Conservation (phyloP, 345 rosid species). For the Psidium friedrichsthalianum region DNA sequence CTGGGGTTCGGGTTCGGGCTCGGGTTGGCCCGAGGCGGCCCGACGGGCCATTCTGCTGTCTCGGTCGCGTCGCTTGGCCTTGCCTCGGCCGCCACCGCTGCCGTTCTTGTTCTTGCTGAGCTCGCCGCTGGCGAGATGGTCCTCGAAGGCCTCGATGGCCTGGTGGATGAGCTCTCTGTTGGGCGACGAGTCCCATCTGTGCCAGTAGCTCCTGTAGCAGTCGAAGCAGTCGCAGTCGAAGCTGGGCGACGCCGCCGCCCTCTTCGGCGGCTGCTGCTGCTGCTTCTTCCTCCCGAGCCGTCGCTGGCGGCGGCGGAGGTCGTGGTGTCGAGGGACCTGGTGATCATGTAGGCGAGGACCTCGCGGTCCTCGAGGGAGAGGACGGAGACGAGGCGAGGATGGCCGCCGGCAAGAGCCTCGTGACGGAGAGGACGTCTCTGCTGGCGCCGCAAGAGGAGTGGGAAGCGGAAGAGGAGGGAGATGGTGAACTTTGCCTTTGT, state of each 20-base stretch:
- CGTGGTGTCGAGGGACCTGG: conserved; percentile 46
- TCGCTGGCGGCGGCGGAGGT: conserved; percentile 14
- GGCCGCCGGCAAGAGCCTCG: conserved; percentile 66
- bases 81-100: conserved; percentile 28
- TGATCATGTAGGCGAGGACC: conserved; percentile 83
- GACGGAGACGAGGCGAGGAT: conserved; percentile 51
- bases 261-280: background rate
- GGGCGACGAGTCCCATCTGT: conserved; percentile 81
- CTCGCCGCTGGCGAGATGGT: conserved; percentile 36
- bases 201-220: conserved; percentile 86
- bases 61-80: conserved; percentile 1
- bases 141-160: conserved; percentile 81
- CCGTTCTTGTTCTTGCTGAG: conserved; percentile 21
- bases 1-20: background rate
- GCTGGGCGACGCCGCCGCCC: conserved; percentile 21
- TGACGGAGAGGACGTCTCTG: conserved; percentile 32
- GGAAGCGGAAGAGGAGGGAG: conserved; percentile 19
- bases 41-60: background rate
- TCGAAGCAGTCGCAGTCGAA: conserved; percentile 80
- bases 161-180: conserved; percentile 76
- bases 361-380: conserved; percentile 68
- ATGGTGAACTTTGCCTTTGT: conserved; percentile 78
- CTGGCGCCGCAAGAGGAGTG: conserved; percentile 1
- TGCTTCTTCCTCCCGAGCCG: conserved; percentile 19
- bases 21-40: background rate